A percentile compares a stretch with the other conserved stretches of the same genome.
Evolutionary conservation across 768 basidiomycete genomes (phyloP).

Genomic region (Candolleomyces efflorescens): DNA sequence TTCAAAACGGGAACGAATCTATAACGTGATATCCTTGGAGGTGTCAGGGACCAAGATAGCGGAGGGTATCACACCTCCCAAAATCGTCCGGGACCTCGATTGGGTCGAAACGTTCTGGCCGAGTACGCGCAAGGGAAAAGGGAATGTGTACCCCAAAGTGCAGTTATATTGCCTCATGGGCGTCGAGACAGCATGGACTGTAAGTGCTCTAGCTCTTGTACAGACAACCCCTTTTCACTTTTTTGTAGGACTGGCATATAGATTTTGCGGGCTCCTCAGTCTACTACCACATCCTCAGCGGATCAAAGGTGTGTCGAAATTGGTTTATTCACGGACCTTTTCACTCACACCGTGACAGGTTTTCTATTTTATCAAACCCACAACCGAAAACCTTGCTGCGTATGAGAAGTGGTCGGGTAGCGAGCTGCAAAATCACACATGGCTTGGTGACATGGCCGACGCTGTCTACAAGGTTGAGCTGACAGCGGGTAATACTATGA

Average conservation of each 20-base stretch:
- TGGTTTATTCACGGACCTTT: constrained; percentile 3
- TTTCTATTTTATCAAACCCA: constrained; percentile 95
- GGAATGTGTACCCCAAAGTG: constrained; percentile 84
- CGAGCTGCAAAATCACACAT: constrained; percentile 80
- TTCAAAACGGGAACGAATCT: constrained; percentile 73
- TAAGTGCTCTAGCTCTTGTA: constrained; percentile 32
- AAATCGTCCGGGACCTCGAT: constrained; percentile 82
- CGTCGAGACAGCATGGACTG: constrained; percentile 91
- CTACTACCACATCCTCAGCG: constrained; percentile 92
- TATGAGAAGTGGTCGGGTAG: constrained; percentile 95
- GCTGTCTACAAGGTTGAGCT: constrained; percentile 85
- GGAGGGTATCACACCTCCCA: constrained; percentile 76
- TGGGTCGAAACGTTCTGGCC: constrained; percentile 99
- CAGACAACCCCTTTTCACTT: background rate
- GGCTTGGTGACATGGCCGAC: constrained; percentile 92
- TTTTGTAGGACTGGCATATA: constrained; percentile 87
- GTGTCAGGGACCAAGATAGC: constrained; percentile 83
- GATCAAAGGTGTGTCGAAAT: constrained; percentile 60
- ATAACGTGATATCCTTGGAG: constrained; percentile 95
- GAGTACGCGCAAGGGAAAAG: constrained; percentile 63
- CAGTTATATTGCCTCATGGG: constrained; percentile 98
- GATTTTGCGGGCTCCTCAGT: constrained; percentile 98
- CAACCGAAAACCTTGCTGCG: constrained; percentile 76
- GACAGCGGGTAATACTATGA: constrained; percentile 79
- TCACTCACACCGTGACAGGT: constrained; percentile 40